Conservation (phyloP, 139 green algal genomes). For the Limnomonas spitsbergensis region DNA sequence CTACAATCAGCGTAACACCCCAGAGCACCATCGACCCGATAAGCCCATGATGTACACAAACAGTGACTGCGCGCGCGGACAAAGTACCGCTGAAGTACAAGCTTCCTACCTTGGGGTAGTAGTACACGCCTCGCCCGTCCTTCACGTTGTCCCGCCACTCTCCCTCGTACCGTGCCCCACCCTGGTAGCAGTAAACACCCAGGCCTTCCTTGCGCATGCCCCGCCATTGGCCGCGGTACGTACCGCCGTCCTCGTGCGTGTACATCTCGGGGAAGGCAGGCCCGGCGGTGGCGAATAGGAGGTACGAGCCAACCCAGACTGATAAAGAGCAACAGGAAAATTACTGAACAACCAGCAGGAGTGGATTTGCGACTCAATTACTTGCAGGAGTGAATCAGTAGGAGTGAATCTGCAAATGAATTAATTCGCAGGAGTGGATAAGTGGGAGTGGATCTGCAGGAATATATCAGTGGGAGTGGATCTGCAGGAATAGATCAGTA, state of each 20-base stretch:
- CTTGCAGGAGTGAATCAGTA: too few species aligned
- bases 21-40: too few species aligned
- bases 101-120: conserved; percentile 59
- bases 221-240: conserved; percentile 75
- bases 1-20: too few species aligned
- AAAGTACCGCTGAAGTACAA: not conserved
- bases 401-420: too few species aligned
- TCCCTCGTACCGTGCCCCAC: conserved; percentile 72
- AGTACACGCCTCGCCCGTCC: conserved; percentile 75
- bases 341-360: too few species aligned
- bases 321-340: not conserved
- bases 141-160: conserved; percentile 78
- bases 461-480: too few species aligned
- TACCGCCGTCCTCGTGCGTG: conserved; percentile 70
- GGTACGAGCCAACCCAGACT: conserved; percentile 42
- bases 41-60: too few species aligned
- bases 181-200: conserved; percentile 72
- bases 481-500: too few species aligned
- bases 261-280: conserved; percentile 58
- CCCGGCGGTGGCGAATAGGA: conserved; percentile 50
- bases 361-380: too few species aligned
- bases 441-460: too few species aligned
- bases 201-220: conserved; percentile 72
- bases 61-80: too few species aligned
- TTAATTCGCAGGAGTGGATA: too few species aligned